These are phyloP conservation scores for Scedosporium aurantiacum DNA, from an alignment of 2,329 filamentous ascomycete species.

Conservation along the genomic window DNA sequence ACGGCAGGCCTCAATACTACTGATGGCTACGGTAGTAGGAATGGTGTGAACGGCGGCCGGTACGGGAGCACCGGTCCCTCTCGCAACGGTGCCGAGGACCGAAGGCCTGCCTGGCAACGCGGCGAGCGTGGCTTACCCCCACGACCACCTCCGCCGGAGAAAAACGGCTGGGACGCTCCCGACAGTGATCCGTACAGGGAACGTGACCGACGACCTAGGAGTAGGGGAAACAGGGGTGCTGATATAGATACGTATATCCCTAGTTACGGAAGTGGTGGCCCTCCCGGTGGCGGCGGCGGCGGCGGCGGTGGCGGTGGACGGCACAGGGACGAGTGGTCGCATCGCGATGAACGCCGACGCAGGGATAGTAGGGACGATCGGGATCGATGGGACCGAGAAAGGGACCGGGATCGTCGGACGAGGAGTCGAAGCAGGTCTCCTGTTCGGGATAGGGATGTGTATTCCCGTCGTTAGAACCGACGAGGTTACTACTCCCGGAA, in stretches of 20 bases:
- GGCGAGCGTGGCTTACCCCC: conserved; percentile 37
- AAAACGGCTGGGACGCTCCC: conserved; percentile 23
- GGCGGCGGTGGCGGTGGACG: conserved; percentile 20
- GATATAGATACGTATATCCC: conserved; percentile 42
- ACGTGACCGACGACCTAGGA: conserved; percentile 21
- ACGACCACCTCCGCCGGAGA: conserved; percentile 36
- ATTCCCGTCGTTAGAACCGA: conserved; percentile 32
- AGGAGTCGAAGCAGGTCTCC: conserved; percentile 30
- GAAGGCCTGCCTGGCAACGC: conserved; percentile 43
- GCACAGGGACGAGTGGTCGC: conserved; percentile 17
- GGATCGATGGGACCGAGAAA: conserved; percentile 25
- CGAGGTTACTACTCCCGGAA: too few relatives aligned
- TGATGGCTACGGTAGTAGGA: conserved; percentile 37
- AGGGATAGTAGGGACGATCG: conserved; percentile 28
- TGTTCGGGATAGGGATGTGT: conserved; percentile 29
- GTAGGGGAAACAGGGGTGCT: conserved; percentile 18
- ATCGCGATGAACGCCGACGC: conserved; percentile 19
- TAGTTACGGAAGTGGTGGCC: conserved; percentile 28
- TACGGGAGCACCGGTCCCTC: conserved; percentile 20
- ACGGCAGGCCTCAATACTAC: conserved; percentile 36
- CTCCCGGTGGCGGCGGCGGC: conserved; percentile 12
- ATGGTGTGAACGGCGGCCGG: conserved; percentile 35
- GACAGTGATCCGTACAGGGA: conserved; percentile 16
- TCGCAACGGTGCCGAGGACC: conserved; percentile 26
- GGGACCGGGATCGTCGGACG: conserved; percentile 14